Evolutionary conservation across 2,329 filamentous ascomycete species (phyloP).

Genomic region (Colletotrichum noveboracense): DNA sequence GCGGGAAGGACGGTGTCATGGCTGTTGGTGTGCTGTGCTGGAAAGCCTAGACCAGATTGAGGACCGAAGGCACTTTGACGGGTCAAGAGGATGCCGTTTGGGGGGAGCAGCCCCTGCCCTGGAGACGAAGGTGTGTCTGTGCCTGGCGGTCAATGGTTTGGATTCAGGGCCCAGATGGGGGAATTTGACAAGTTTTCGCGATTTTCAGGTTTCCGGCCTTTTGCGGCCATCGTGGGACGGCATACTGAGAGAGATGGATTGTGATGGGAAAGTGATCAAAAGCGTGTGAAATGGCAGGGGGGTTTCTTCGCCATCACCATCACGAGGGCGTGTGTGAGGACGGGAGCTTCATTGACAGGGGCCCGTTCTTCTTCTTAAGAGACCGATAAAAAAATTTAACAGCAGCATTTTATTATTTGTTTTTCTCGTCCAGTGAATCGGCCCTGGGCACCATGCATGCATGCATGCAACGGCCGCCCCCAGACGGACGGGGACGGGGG

Average conservation of each 20-base stretch:
- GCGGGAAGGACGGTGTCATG: background rate
- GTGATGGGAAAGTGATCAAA: conserved; percentile 9
- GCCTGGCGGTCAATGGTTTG: background rate
- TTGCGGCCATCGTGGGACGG: background rate
- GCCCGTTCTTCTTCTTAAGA: background rate
- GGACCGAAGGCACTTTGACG: background rate
- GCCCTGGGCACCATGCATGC: background rate
- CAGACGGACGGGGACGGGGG: background rate
- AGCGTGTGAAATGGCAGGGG: background rate
- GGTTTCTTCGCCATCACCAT: too few species aligned
- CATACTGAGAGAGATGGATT: background rate
- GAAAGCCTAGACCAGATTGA: background rate
- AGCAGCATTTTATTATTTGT: background rate
- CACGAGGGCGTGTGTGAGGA: conserved; percentile 1
- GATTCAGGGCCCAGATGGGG: background rate
- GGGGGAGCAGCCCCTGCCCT: background rate
- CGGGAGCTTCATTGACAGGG: background rate
- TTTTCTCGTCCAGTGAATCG: background rate
- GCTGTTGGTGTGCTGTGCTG: background rate
- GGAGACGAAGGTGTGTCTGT: background rate
- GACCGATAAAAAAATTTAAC: background rate
- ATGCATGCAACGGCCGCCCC: background rate
- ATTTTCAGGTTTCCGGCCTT: background rate
- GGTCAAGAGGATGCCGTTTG: background rate
- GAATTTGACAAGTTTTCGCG: background rate